Conservation (phyloP, 129 eudicot species). For the Sambucus nigra region DNA sequence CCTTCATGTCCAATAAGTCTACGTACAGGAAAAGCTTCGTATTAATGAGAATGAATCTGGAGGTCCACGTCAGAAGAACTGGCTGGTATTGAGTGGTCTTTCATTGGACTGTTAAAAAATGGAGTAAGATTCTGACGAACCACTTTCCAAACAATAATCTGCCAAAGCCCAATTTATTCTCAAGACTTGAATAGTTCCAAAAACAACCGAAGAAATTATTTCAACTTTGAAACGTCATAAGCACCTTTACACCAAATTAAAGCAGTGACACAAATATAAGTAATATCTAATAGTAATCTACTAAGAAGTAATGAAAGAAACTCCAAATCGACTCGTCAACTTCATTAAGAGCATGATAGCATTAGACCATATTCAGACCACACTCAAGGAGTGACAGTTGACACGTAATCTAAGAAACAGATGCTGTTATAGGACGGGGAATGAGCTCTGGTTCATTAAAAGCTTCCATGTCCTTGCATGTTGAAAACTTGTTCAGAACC, state of each 20-base stretch:
- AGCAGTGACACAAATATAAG: neutral
- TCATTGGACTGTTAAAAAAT: constrained; percentile 11
- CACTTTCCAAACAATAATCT: constrained; percentile 90
- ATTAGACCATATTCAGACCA: neutral
- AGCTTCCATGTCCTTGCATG: neutral
- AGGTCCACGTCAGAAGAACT: constrained; percentile 1
- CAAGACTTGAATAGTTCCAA: constrained; percentile 2
- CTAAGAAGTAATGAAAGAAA: constrained; percentile 1
- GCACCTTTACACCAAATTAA: neutral
- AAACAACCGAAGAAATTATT: neutral
- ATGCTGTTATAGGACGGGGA: no score
- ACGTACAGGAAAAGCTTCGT: constrained; percentile 43
- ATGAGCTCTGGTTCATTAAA: neutral
- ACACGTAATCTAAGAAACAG: neutral
- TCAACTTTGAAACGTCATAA: neutral
- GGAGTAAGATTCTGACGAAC: constrained; percentile 18
- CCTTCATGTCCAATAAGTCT: constrained; percentile 92
- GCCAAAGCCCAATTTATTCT: constrained; percentile 17
- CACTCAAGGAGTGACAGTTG: neutral
- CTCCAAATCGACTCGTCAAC: neutral
- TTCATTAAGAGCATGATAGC: neutral
- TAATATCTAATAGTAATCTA: neutral
- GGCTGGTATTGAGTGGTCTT: constrained; percentile 13
- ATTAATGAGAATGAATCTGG: constrained; percentile 22
- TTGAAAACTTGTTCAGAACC: neutral